These are phyloP conservation scores for Arthrinium phaeospermum DNA, from an alignment of 2,329 filamentous ascomycete species.

Conservation along the genomic window DNA sequence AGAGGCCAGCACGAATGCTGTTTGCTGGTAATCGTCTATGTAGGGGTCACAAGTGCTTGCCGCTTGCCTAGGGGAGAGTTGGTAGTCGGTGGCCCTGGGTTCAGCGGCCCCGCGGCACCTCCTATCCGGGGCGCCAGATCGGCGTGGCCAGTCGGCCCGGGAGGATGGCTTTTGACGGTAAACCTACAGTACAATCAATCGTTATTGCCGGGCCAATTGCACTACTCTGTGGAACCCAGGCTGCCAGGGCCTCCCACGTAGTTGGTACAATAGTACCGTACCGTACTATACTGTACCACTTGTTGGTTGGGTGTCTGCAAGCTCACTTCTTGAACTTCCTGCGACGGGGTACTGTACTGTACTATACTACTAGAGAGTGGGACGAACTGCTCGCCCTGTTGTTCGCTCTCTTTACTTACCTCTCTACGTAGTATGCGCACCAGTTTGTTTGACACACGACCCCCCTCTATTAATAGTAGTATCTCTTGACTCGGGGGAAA, in stretches of 20 bases:
- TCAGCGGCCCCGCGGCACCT: slow-evolving; percentile 1
- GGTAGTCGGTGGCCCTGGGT: not conserved
- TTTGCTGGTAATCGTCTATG: not conserved
- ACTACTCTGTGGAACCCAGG: not conserved
- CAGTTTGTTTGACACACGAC: not conserved
- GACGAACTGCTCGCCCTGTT: not conserved
- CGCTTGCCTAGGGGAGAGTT: not conserved
- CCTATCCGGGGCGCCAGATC: not conserved
- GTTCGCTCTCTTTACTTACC: not conserved
- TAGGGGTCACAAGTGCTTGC: not conserved
- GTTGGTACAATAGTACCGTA: not conserved
- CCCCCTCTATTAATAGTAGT: not conserved
- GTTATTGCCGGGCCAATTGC: not conserved
- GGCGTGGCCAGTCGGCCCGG: not conserved
- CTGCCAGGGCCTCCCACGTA: too few species aligned
- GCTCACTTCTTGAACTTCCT: not conserved
- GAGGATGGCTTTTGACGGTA: not conserved
- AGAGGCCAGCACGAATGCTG: not conserved
- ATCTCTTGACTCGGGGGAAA: too few species aligned
- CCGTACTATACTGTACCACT: not conserved
- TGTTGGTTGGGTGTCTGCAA: not conserved
- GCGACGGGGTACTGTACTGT: not conserved
- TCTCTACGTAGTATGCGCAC: not conserved
- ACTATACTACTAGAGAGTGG: not conserved
- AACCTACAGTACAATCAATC: not conserved